Base-by-base conservation (phyloP, 2,329 filamentous ascomycete genomes). In the Diaporthe nobilis region DNA sequence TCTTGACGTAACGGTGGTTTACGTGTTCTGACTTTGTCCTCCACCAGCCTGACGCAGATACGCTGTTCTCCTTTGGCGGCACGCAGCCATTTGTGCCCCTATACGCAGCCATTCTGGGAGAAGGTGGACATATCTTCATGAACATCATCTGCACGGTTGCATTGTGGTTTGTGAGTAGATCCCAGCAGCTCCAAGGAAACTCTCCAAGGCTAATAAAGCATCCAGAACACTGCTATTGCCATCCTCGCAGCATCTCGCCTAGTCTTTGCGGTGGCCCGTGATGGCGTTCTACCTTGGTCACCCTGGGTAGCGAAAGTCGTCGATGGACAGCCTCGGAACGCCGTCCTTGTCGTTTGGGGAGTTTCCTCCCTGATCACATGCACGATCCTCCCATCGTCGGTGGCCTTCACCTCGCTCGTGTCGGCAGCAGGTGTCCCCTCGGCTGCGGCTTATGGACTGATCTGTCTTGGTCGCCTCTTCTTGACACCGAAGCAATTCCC, bases 251-350 rank as follows among this genome's bases (percentile, higher is more conserved):
- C 89, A 20, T 92, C 90, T 5, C 87, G 90, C n/a, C 85, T 92
- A 2, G 90, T 92, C 78, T 92, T 91, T 80, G 90, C 90, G 57
- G 90, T 92, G 5, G 90, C 90, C 39, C 87, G 90, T 61, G 90
- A 92, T 79, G 89, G 90, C 49, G 89, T 92, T 28, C 84, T 92
- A 3, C 90, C 90, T 0, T 91, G 88, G 81, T 91, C 90, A 2
- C 79, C 85, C 47, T 91, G 90, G 88, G 90, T 92, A 58, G 88
- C 89, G 5, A 81, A 85, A 25, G 89, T 92, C 3, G 82, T 86
- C 12, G 84, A 87, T 34, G 90, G 90, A 71, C 90, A 92, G 77
- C 91, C 91, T 0, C 86, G 87, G 20, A 91, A 92, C 78, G 90
- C 90, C 7, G 88, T 92, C 58, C 86, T 90, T 25, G 88, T 91